Base-by-base conservation (phyloP, 805 yeast genomes). In the Kurtzmaniella cleridarum region DNA sequence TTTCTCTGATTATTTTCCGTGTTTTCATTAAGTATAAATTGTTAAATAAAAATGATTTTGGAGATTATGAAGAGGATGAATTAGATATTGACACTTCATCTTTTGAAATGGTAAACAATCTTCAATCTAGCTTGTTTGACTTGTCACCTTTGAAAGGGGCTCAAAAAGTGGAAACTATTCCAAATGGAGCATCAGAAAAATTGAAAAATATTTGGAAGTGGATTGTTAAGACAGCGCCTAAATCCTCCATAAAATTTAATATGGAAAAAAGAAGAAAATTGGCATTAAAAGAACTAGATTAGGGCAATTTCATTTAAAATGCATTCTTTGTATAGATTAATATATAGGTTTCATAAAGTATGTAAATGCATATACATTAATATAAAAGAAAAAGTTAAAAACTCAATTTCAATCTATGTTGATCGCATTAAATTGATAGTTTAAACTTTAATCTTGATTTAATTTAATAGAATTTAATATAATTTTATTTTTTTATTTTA, bases 131-230 rank as follows among this genome's bases (percentile, higher is more conserved):
- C 13, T 44, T 69, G 26, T 62, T 69, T 48, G 67, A 64, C 5
- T 53, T 69, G 12, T 67, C 73, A 1, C 56, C 71, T 1, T 48
- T 69, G 33, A 60, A 59, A 32, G 74, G 74, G 1, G 74, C 69
- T 7, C 44, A 51, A 7, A 53, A 56, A n/a, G 62, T 63, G 1
- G 43, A 62, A 1, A 45, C 62, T 1, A 45, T 68, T 3, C 59
- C 68, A 0, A 50, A 54, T 15, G 50, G 62, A n/a, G 44, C 53
- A 12, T 47, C 62, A 2, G 24, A 20, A 20, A 43, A 47, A 9
- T 13, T 63, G 2, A 51, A 46, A 15, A 35, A 35, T 5, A 24
- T 52, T 11, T 57, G 58, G 59, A 38, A 39, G 31, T 60, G 66
- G 64, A n/a, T 55, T 5, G 24, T 20, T 5, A 20, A 8, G 8